Evolutionary conservation across 2,329 filamentous ascomycete species (phyloP), one percentile per base, ranked within the genome.

Genomic region (Nigrospora osmanthi): DNA sequence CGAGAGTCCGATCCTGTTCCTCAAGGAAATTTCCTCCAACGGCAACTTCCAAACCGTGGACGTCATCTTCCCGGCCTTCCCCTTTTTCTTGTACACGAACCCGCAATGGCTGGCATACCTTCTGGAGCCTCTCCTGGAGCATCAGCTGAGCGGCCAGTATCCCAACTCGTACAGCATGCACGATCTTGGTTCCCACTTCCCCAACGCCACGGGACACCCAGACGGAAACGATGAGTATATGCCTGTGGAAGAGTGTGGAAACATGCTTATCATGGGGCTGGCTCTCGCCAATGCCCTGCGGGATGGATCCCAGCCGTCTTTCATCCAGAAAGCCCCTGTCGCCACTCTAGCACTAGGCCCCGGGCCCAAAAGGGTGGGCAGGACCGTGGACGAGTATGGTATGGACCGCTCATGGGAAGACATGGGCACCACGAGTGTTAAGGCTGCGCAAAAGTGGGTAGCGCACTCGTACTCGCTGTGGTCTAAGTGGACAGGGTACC

Each of bases 31-130:
- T 45, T 89, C 85, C 1, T 89, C 85, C 3, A 86, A 91, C 54
- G 87, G 87, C 4, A 91, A 94, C 56, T 83, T 83, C 62, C 87
- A 93, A 59, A 93, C 87, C 0, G 85, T 93, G 11, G 87, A 91
- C 66, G 86, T 94, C 46, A 91, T 94, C 54, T 93, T 89, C 68
- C 88, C 87, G 0, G 77, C 87, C 0, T 90, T 89, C 64, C 87
- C 88, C 0, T 93, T 91, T 72, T 91, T 91, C 69, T 62, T 91
- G 16, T 93, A 91, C 59, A 89, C 87, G 15, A 89, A 90, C 54
- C 87, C 87, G 3, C 73, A 79, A 47, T 91, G 87, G 86, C 69
- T 90, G 46, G 84, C 81, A 1, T 90, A 90, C 57, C 71, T 91
- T 3, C 69, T 93, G 5, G 86, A 91, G 60, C 87, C 87, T 6